Evolutionary conservation across 164 flowering plant genomes (phyloP).

Genomic region (Euptelea pleiosperma): DNA sequence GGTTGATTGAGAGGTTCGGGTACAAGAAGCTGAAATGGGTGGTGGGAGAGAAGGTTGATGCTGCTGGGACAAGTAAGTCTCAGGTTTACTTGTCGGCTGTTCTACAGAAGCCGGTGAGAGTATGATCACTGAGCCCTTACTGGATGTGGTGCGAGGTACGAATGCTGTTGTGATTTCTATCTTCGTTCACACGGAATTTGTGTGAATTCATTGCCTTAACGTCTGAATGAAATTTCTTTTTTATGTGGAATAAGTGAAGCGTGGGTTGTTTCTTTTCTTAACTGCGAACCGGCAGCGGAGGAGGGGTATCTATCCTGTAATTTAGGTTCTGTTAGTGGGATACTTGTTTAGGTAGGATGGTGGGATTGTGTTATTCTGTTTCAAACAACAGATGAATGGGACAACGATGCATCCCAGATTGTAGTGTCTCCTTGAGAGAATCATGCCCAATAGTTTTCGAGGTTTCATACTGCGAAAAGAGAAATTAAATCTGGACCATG

Average conservation of each 20-base stretch:
- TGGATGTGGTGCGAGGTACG: slow-evolving; percentile 17
- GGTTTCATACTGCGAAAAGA: too few species aligned
- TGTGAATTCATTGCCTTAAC: slow-evolving; percentile 22
- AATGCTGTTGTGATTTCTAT: slow-evolving; percentile 10
- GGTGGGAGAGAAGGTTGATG: slow-evolving; percentile 70
- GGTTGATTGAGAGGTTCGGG: slow-evolving; percentile 82
- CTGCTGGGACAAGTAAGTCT: slow-evolving; percentile 50
- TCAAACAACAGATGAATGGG: slow-evolving; percentile 17
- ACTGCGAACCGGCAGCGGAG: slow-evolving; percentile 23
- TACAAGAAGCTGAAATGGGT: slow-evolving; percentile 96
- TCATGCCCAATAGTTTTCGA: too few species aligned
- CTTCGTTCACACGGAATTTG: slow-evolving; percentile 16
- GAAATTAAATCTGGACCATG: too few species aligned
- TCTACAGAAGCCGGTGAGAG: slow-evolving; percentile 88
- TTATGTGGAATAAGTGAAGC: slow-evolving; percentile 30
- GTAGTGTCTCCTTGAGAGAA: neutral
- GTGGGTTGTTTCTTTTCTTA: slow-evolving; percentile 19
- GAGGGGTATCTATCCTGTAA: slow-evolving; percentile 6
- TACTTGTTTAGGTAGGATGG: neutral
- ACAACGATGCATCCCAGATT: neutral
- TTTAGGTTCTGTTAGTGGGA: neutral
- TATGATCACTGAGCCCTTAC: slow-evolving; percentile 19
- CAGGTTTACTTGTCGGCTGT: slow-evolving; percentile 85
- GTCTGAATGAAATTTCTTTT: slow-evolving; percentile 24
- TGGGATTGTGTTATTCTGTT: slow-evolving; percentile 2